Evolutionary conservation across 2,329 filamentous ascomycete species (phyloP), one percentile per base, ranked within the genome.

Genomic region (Cercospora sp.): DNA sequence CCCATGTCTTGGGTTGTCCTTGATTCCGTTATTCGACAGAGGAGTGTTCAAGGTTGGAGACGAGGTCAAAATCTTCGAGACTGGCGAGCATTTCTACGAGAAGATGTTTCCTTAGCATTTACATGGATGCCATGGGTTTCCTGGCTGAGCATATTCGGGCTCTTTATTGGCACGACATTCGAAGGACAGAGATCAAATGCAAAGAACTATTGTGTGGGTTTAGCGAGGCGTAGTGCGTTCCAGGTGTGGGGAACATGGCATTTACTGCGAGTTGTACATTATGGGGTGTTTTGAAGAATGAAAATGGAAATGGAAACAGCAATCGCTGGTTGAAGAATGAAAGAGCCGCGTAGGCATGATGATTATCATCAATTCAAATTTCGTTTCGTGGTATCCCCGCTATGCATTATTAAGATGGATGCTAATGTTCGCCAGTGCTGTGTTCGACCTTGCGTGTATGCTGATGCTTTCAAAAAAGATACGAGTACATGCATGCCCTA

Each of bases 1-100:
- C 69, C 73, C 75, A n/a, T 76, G 73, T 59, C 60, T 79, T 42
- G 77, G 77, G 0, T 72, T 79, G 72, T 75, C 76, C 18, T 72
- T 77, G 65, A 75, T 77, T 6, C 77, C 77, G 9, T 60, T 78
- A 18, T 75, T 77, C 20, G 65, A 72, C 51, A 60, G 72, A 30
- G 74, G 74, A 6, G 65, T 72, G 9, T 59, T 78, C 16, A 71
- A 69, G 42, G 71, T 79, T 60, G 77, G 77, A 8, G 77, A 77
- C 60, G 66, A 72, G 63, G 69, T 79, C 8, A 70, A 77, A 10
- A 74, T 79, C 3, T 42, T 77, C 18, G 75, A 76, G 67, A 73
- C 62, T 9, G 75, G 75, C 16, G 76, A 75, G 69, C 72, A 76
- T 69, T 63, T 60, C 18, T 76, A 76, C 66, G 73, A 77, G 68